Percentiles rank a stretch among this genome's conserved stretches.
These are phyloP conservation scores for Davidsoniella australis DNA, from an alignment of 2,329 filamentous ascomycete species.

Conservation along the genomic window DNA sequence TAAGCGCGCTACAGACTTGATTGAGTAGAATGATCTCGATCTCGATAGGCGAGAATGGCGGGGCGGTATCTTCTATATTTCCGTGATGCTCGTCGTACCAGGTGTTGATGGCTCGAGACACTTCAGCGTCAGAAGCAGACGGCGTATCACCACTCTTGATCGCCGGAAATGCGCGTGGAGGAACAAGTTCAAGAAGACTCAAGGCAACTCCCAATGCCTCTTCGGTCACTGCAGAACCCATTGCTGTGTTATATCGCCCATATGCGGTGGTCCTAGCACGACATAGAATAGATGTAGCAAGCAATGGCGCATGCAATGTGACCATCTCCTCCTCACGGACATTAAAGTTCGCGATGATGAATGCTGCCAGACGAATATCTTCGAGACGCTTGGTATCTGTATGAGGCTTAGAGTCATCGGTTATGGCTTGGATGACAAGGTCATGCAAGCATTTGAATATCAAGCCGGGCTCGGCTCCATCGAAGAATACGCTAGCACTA, in stretches of 20 bases:
- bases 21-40: constrained; percentile 44
- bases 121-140: constrained; percentile 20
- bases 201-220: constrained; percentile 32
- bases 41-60: constrained; percentile 39
- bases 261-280: constrained; percentile 7
- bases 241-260: constrained; percentile 27
- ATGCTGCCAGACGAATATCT: constrained; percentile 58
- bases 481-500: constrained; percentile 91
- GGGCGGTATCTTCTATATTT: constrained; percentile 42
- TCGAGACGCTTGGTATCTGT: constrained; percentile 31
- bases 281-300: constrained; percentile 43
- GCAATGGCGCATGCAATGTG: constrained; percentile 63
- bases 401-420: neutral
- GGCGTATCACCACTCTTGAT: constrained; percentile 12
- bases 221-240: constrained; percentile 31
- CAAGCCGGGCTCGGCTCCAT: constrained; percentile 83
- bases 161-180: constrained; percentile 41
- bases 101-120: constrained; percentile 41
- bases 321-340: constrained; percentile 93
- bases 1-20: constrained; percentile 31
- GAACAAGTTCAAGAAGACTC: constrained; percentile 44
- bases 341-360: constrained; percentile 79
- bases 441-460: constrained; percentile 74
- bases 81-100: constrained; percentile 59
- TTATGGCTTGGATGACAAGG: constrained; percentile 44